Conservation (phyloP, 2,329 filamentous ascomycete species). For the Xylariaceae sp. region DNA sequence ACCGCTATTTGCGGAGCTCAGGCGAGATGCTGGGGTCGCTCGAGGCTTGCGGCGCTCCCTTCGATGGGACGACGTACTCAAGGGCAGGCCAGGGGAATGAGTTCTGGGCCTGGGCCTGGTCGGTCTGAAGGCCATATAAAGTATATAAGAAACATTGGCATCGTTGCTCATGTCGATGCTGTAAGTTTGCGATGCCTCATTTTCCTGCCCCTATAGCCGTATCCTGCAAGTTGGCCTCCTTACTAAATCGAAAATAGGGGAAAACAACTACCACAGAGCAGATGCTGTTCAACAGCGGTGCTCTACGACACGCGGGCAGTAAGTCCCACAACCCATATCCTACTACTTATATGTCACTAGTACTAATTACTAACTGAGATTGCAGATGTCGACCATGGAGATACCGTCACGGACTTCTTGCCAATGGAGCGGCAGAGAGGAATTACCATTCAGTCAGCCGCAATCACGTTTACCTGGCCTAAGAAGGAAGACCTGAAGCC, state of each 20-base stretch:
- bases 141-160: constrained; percentile 88
- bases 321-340: constrained; percentile 27
- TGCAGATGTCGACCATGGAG: constrained; percentile 86
- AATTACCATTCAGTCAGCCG: constrained; percentile 96
- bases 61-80: constrained; percentile 9
- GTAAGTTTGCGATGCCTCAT: constrained; percentile 35
- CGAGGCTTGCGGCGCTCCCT: constrained; percentile 15
- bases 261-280: constrained; percentile 99
- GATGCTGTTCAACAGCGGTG: constrained; percentile 95
- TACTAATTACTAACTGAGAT: constrained; percentile 10
- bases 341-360: neutral
- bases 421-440: constrained; percentile 86
- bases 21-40: constrained; percentile 20
- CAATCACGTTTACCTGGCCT: constrained; percentile 93
- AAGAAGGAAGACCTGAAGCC: constrained; percentile 32
- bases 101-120: constrained; percentile 19
- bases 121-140: constrained; percentile 41
- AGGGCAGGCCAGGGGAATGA: constrained; percentile 13
- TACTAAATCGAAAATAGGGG: constrained; percentile 43
- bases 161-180: constrained; percentile 97
- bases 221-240: neutral
- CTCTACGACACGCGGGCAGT: constrained; percentile 78
- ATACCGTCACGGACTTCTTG: constrained; percentile 94
- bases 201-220: no score
- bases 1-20: constrained; percentile 23